Base-by-base conservation (phyloP, 73 alveolate genomes). In the Paramecium sexaurelia region DNA sequence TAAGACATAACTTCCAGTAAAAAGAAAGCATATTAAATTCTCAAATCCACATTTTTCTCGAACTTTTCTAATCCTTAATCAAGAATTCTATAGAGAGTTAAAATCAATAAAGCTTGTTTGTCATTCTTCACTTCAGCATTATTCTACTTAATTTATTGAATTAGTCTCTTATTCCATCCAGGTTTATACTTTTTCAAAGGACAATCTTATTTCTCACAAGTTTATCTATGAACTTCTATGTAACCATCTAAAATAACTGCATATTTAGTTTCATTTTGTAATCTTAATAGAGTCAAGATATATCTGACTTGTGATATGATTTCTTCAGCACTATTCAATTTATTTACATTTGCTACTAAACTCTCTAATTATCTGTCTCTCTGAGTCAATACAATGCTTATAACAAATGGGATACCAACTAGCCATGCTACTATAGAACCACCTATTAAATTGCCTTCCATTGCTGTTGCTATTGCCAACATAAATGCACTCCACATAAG, bases 241-340 rank as follows among this genome's bases (percentile, higher is more conserved):
- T 75, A 75, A 10, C 88, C 88, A 75, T 75, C 88, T 20, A 75
- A 40, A 24, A 75, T 37, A 36, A 75, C 68, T 37, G 88, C 88
- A 36, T 75, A 75, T 75, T 75, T 75, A n/a, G 61, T 37, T 17
- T 75, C n/a, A 35, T 75, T 75, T 39, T 75, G 37, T 7, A 75
- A 39, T 39, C 68, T 75, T 17, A 75, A 17, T 36, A 75, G 22
- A 7, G 88, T 75, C 32, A 75, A 29, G 0, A 75, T 36, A 75
- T 75, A 75, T 19, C 88, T 17, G 5, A 36, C 67, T 75, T 75
- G 17, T 0, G 45, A 37, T 7, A 75, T 75, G 15, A 75, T 75
- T 75, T 75, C 88, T 24, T 75, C 88, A 36, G 88, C 88, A 75
- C 55, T 24, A 75, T 40, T 75, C 8, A 75, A 27, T 40, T 75